Base-by-base conservation (phyloP, 441 rosid species). In the Arabidopsis hybrid region DNA sequence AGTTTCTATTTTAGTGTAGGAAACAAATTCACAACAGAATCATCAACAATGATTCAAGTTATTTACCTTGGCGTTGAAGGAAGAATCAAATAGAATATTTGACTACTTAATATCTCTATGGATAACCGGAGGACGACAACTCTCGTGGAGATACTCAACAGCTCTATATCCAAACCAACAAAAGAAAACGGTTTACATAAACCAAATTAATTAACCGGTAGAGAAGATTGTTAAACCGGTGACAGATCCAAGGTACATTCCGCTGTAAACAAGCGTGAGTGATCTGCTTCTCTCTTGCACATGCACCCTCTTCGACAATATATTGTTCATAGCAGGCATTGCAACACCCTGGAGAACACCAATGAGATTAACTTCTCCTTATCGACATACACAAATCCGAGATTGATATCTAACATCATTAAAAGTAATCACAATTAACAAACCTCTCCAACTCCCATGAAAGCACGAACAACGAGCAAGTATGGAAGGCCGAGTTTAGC, bases 91-190 rank as follows among this genome's bases (percentile, higher is more conserved):
- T 75, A 94, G 98, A 59, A 94, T 88, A 81, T 94, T 94, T 66
- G 98, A 91, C 0, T 97, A 88, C 85, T 94, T 94, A 68, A 94
- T 82, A 87, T 94, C 98, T 88, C 98, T 90, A 77, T 93, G 98
- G 70, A 93, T 91, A 83, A 93, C 89, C 67, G 84, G 81, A 66
- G 98, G 98, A 65, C 84, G 87, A 88, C 97, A 90, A 76, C 81
- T 91, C 67, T 90, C 96, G 53, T 94, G 98, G 38, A 94, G 87
- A 85, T 91, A 84, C 76, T 91, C 98, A 53, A 94, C 79, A 81
- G 93, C 81, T 78, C 81, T 78, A 78, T 72, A 39, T 53, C 52
- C 69, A 56, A 61, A 77, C 31, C 43, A 34, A 63, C 12, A 43
- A 17, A 21, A n/a, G 5, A 35, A 36, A 36, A 17, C 67, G 68